Base-by-base conservation (phyloP, 2,329 filamentous ascomycete species). In the Aspergillus spinulosporus region DNA sequence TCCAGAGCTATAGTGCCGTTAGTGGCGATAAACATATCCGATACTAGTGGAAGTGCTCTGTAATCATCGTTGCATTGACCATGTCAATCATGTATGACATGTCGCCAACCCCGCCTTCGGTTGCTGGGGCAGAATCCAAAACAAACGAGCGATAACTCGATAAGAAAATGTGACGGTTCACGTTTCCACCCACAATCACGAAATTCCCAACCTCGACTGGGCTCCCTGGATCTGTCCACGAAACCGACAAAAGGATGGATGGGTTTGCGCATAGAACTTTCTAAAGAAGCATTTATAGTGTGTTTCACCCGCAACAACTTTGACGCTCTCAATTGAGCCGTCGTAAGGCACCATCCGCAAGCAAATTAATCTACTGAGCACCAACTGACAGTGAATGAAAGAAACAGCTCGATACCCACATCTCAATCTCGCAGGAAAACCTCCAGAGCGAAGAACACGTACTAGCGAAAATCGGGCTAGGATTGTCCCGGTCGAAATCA, bases 111-210 rank as follows among this genome's bases (percentile, higher is more conserved):
- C 47, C 46, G 39, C 49, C 44, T 50, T 46, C 32, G 49, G 55
- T 57, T 57, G 55, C 55, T 53, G 50, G 55, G 54, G 49, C 55
- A 57, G 39, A 57, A 52, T 49, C 49, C 43, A 42, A 57, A 57
- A 57, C 54, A 57, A 56, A 56, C 44, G 48, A 47, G 34, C 34
- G 34, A 37, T 37, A 37, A 12, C 46, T 14, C 52, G 54, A 57
- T 57, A 52, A 52, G 52, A 44, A 54, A 54, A 49, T 21, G 52
- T 49, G 52, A 46, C 52, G 36, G 37, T 40, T 53, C 39, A 44
- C 8, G 37, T 37, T 32, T 11, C 8, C 45, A 8, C 46, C 37
- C 46, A 48, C 36, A 42, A 8, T 28, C 3, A 36, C 21, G 21
- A 43, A 31, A 42, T 36, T 28, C 28, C 45, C 12, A 2, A 37